Conservation (phyloP, 305 asterid genomes). For the Fraxinus platypoda region DNA sequence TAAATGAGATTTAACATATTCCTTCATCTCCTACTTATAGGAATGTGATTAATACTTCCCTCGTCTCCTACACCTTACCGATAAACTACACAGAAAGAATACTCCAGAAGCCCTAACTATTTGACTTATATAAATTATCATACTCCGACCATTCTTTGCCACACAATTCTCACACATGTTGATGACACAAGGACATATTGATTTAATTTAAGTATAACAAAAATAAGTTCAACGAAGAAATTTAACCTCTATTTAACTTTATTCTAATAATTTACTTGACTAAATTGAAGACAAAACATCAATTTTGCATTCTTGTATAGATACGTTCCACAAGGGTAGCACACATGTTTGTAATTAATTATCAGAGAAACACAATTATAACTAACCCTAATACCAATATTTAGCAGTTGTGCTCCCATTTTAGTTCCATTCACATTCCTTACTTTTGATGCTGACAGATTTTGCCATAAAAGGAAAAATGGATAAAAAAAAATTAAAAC, state of each 20-base stretch:
- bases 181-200: background rate
- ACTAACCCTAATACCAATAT: background rate
- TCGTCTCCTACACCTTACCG: background rate
- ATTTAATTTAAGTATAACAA: background rate
- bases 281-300: background rate
- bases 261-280: background rate
- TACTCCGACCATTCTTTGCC: background rate
- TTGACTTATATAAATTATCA: background rate
- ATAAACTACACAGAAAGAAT: background rate
- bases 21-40: slow-evolving; percentile 1
- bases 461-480: background rate
- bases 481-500: background rate
- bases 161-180: background rate
- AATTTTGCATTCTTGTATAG: background rate
- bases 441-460: background rate
- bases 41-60: background rate
- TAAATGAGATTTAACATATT: background rate
- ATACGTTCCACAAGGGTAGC: background rate
- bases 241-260: background rate
- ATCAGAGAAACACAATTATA: background rate
- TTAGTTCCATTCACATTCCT: background rate
- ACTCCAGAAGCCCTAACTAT: background rate
- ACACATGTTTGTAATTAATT: background rate
- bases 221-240: background rate
- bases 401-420: background rate